Evolutionary conservation across 345 rosid genomes (phyloP).

Genomic region (Aquilaria malaccensis): DNA sequence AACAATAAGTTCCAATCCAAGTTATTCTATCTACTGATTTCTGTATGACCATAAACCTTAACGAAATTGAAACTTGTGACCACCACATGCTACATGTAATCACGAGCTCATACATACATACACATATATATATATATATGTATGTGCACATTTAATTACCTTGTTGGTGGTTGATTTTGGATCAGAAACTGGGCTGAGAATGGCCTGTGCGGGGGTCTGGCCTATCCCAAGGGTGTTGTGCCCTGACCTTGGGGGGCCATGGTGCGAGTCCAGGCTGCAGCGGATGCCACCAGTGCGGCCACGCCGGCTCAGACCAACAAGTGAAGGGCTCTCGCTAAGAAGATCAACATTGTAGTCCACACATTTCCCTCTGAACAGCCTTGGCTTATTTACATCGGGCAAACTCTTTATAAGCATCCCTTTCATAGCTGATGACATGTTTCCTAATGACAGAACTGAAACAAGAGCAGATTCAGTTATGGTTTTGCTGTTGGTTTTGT

Average conservation of each 20-base stretch:
- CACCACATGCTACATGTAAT: too few species aligned
- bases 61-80: background rate
- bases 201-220: slow-evolving; percentile 24
- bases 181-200: slow-evolving; percentile 43
- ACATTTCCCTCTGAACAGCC: slow-evolving; percentile 24
- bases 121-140: background rate
- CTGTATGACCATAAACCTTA: background rate
- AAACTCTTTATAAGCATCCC: slow-evolving; percentile 27
- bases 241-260: background rate
- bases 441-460: background rate
- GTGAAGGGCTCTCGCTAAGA: slow-evolving; percentile 17
- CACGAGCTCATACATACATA: background rate
- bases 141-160: slow-evolving; percentile 19
- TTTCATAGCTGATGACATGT: slow-evolving; percentile 31
- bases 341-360: slow-evolving; percentile 23
- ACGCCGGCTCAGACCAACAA: slow-evolving; percentile 10
- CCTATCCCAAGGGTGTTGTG: slow-evolving; percentile 5
- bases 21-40: background rate
- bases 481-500: background rate
- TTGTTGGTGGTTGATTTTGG: slow-evolving; percentile 36
- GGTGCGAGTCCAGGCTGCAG: slow-evolving; percentile 17
- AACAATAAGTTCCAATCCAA: background rate
- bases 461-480: too few species aligned
- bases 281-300: slow-evolving; percentile 9
- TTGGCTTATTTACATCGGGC: slow-evolving; percentile 14